Evolutionary conservation across 768 basidiomycete species (phyloP), one percentile per base, ranked within the genome.

Genomic region (Tephrocybe sp.): DNA sequence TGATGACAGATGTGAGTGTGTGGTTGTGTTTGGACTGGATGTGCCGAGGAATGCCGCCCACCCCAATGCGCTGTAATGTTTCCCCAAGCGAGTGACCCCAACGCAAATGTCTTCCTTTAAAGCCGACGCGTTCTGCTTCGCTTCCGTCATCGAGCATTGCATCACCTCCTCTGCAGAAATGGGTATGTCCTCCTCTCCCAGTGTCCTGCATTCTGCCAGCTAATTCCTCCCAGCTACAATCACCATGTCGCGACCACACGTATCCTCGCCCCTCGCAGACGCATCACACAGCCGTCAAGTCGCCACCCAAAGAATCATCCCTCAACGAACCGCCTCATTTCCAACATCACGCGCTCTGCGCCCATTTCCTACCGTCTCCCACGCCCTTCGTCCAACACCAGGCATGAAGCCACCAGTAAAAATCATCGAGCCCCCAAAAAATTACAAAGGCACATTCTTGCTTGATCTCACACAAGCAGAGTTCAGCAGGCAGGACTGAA

Each of bases 381-480:
- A 71, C 58, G 55, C 75, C 11, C 54, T 76, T 44, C 69, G 64
- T 47, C 63, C 65, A 49, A 58, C 53, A 24, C 45, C 61, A 5
- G 64, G 60, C 47, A 66, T 60, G 48, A 73, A 72, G 42, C 78
- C 79, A 47, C 71, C 83, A 5, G 73, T 83, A 15, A 92, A 92
- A 61, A 73, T 91, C 61, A 91, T 93, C 50, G 78, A 89, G 63
- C 86, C 88, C 9, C 88, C 91, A 22, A 75, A 82, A 60, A 82
- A 86, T 63, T 81, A 80, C 67, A 77, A 79, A 64, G 73, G 74
- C 41, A 80, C 79, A 31, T 92, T 91, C 58, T 73, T 86, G 53
- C 80, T 93, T 45, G 78, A 91, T 66, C 76, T 93, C 49, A 91
- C 90, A 0, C 90, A 90, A 64, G 88, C 81, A 7, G 90, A 93